Evolutionary conservation across 495 filamentous ascomycete species (phyloP).

Genomic region (Aspergillus affinis): DNA sequence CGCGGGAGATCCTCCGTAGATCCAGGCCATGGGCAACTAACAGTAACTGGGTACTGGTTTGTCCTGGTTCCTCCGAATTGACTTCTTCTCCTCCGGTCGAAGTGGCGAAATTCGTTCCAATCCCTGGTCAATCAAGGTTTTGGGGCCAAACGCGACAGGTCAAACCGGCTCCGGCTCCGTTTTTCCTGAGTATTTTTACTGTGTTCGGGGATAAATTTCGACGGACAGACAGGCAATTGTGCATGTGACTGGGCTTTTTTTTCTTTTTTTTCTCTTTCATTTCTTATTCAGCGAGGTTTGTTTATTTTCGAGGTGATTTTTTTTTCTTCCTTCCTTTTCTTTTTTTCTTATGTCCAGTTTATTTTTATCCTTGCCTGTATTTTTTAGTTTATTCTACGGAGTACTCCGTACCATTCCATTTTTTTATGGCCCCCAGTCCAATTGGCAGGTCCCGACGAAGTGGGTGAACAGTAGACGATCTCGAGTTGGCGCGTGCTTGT

Average conservation of each 20-base stretch:
- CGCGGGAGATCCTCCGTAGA: conserved; percentile 49
- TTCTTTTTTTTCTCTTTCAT: too few species aligned
- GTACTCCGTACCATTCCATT: conserved; percentile 1
- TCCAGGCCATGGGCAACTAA: conserved; percentile 22
- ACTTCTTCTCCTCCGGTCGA: not conserved
- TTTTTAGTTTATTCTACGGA: not conserved
- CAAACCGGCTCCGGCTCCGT: too few species aligned
- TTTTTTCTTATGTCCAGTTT: too few species aligned
- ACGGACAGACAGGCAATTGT: conserved; percentile 3
- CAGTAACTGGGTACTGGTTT: too few species aligned
- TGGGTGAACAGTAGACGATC: conserved; percentile 38
- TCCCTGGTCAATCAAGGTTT: too few species aligned
- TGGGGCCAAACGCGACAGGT: not conserved
- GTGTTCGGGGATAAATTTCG: too few species aligned
- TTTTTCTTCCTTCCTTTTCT: too few species aligned
- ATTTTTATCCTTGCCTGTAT: not conserved
- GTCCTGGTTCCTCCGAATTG: not conserved
- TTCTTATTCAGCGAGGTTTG: too few species aligned
- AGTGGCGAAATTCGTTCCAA: not conserved
- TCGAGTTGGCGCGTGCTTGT: conserved; percentile 40
- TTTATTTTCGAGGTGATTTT: too few species aligned
- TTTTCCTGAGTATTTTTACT: not conserved
- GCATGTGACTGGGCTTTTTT: conserved; percentile 3
- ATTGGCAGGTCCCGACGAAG: conserved; percentile 30
- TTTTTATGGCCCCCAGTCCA: not conserved